Conservation (phyloP, 1,284 basidiomycete genomes). For the Blastosporella zonata region DNA sequence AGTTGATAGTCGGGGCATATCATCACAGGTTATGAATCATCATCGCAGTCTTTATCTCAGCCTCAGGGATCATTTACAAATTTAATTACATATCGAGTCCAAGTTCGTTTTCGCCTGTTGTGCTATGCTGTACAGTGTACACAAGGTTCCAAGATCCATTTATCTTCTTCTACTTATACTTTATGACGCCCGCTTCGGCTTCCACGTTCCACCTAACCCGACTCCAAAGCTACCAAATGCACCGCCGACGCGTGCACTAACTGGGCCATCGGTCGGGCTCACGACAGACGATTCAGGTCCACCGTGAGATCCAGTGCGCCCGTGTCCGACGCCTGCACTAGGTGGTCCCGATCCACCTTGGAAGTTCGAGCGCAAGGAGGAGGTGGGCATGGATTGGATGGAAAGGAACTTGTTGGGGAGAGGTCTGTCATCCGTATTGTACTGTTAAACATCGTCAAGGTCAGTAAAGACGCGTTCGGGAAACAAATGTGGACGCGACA, state of each 20-base stretch:
- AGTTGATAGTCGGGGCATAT: too few relatives aligned
- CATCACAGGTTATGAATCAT: too few relatives aligned
- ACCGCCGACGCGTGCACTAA: constrained; percentile 18
- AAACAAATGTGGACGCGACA: constrained; percentile 9
- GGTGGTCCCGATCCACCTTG: constrained; percentile 21
- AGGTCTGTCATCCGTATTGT: constrained; percentile 78
- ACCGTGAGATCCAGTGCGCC: constrained; percentile 20
- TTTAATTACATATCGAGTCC: too few relatives aligned
- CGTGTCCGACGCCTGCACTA: constrained; percentile 17
- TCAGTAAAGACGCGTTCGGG: constrained; percentile 3
- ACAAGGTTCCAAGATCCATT: not conserved
- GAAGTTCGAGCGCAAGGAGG: constrained; percentile 65
- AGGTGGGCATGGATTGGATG: constrained; percentile 66
- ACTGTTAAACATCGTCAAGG: constrained; percentile 42
- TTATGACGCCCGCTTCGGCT: constrained; percentile 15
- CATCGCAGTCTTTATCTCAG: too few relatives aligned
- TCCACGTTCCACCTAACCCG: constrained; percentile 34
- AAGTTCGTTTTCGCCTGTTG: not conserved
- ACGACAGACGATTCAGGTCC: constrained; percentile 1
- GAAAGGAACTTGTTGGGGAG: constrained; percentile 75
- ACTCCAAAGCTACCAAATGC: constrained; percentile 52
- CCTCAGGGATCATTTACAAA: too few relatives aligned
- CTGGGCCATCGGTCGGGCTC: constrained; percentile 10
- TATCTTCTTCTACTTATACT: not conserved
- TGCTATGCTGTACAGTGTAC: not conserved